Evolutionary conservation across 1,284 basidiomycete species (phyloP), one percentile per base, ranked within the genome.

Genomic region (Naganishia cerealis): DNA sequence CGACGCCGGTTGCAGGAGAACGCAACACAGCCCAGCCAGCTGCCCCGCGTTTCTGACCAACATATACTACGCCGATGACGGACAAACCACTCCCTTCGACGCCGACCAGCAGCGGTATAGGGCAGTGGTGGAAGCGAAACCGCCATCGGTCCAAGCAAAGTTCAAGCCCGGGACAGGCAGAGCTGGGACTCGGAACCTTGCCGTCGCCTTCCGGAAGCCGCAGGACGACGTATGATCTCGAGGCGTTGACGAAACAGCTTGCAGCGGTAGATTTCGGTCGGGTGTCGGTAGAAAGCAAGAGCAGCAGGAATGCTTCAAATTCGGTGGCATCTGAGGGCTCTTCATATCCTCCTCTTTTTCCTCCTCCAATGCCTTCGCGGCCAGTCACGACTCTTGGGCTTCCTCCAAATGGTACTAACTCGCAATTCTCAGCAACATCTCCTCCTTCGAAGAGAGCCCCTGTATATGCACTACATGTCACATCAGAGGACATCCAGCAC

Each of bases 41-140:
- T 18, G 43, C 15, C 21, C 43, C 43, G 33, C 61, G 38, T 21
- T 33, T 48, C 24, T 52, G 21, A 39, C 46, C 59, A 18, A 18
- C n/a, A 6, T 50, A 26, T 3, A 36, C 61, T 3, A n/a, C 46
- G 24, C 46, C 46, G n/a, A 21, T 24, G 46, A n/a, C 8, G 7
- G 46, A 50, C n/a, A 50, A 24, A 50, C 46, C 46, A 50, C 46
- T 50, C 46, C 46, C 46, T 21, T 50, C 46, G n/a, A 18, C 46
- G n/a, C 46, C 46, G 21, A 24, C n/a, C n/a, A 21, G 46, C 6
- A 24, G n/a, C 46, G 61, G 61, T 1, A 24, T 63, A 18, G 21
- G 29, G 13, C 38, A 52, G 10, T 63, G 61, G 61, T 63, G 61
- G 61, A 63, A 63, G 26, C 61, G 61, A 24, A 63, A 63, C 29